phyloP scores from a whole-genome alignment of 2,329 filamentous ascomycete species.

The Aspergillus clavatus region DNA sequence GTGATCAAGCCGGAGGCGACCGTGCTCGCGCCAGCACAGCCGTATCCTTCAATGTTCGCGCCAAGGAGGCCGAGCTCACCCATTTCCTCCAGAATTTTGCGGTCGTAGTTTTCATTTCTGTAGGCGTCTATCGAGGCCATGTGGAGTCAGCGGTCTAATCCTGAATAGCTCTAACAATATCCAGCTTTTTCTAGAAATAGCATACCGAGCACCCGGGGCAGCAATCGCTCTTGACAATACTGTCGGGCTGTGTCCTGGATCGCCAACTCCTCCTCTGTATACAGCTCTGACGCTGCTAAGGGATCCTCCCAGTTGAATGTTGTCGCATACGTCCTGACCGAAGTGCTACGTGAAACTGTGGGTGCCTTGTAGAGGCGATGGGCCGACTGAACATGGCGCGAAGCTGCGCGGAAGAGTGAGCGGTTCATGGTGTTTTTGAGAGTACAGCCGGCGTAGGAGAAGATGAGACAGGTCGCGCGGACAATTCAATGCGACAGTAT shows the following conservation, averaged over 20 bases:
- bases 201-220: constrained; percentile 80
- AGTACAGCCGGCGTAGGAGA: neutral
- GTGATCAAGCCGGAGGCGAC: constrained; percentile 89
- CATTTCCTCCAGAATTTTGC: constrained; percentile 84
- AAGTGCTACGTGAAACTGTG: constrained; percentile 9
- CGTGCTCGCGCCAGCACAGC: constrained; percentile 79
- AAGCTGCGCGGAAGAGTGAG: constrained; percentile 28
- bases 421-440: constrained; percentile 27
- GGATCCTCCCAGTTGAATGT: constrained; percentile 91
- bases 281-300: constrained; percentile 65
- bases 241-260: constrained; percentile 86
- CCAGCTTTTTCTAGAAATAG: constrained; percentile 11
- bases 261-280: constrained; percentile 85
- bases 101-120: constrained; percentile 80
- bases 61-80: constrained; percentile 85
- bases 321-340: constrained; percentile 30
- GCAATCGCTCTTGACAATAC: constrained; percentile 86
- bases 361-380: constrained; percentile 16
- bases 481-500: constrained; percentile 1
- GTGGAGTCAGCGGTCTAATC: too few relatives aligned
- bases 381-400: constrained; percentile 25
- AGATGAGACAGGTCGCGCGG: constrained; percentile 1
- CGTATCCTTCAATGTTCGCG: constrained; percentile 80
- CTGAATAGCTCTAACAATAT: neutral
- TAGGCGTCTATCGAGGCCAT: constrained; percentile 63